A percentile compares a stretch with the other conserved stretches of the same genome.
Evolutionary conservation across 257 asterid genomes (phyloP).

Genomic region (Dorcoceras hygrometricum): DNA sequence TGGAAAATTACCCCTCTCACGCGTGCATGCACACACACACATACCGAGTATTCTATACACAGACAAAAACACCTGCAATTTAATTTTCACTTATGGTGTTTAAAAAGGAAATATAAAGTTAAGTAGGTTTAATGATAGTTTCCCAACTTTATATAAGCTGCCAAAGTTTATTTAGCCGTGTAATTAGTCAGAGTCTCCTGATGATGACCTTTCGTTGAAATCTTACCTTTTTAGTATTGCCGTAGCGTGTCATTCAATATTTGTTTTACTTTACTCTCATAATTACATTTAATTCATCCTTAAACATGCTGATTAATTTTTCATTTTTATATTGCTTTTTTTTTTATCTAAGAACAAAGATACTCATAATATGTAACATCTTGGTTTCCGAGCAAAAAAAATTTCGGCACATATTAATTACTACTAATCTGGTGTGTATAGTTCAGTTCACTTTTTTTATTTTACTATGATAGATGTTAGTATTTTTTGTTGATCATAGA

Average conservation of each 20-base stretch:
- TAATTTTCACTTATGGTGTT: conserved; percentile 40
- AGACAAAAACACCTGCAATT: conserved; percentile 29
- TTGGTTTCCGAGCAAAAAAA: too few relatives aligned
- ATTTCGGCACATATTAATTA: neutral
- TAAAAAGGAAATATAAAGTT: conserved; percentile 33
- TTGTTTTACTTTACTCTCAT: neutral
- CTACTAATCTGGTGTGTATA: too few relatives aligned
- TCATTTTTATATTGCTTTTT: neutral
- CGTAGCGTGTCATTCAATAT: conserved; percentile 9
- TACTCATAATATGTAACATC: neutral
- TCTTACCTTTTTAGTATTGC: conserved; percentile 17
- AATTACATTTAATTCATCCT: neutral
- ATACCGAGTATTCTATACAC: too few relatives aligned
- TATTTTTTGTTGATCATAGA: too few relatives aligned
- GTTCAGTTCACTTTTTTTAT: too few relatives aligned
- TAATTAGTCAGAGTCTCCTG: conserved; percentile 43
- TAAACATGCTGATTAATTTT: neutral
- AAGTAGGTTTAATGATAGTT: conserved; percentile 48
- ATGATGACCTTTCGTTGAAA: conserved; percentile 31
- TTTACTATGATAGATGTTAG: too few relatives aligned
- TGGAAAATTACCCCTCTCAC: neutral
- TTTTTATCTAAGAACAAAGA: neutral
- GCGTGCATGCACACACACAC: neutral
- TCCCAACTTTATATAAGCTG: conserved; percentile 46
- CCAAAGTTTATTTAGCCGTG: conserved; percentile 42